These are phyloP conservation scores for Aotearoamyces nothofagi DNA, from an alignment of 2,329 filamentous ascomycete species.

Conservation along the genomic window DNA sequence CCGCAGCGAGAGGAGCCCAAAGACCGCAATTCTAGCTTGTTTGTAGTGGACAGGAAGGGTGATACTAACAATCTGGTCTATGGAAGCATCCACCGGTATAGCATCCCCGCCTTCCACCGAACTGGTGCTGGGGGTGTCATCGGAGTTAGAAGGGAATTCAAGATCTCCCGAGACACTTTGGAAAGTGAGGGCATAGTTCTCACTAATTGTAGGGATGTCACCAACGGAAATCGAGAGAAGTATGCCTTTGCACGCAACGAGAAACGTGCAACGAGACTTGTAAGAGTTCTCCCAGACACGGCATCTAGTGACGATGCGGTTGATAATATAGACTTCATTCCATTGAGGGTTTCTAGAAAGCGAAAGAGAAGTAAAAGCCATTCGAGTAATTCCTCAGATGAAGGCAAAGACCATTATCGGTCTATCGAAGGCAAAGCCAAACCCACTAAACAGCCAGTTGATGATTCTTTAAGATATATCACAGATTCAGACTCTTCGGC, in stretches of 20 bases:
- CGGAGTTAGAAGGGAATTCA: slow-evolving; percentile 42
- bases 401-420: slow-evolving; percentile 41
- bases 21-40: slow-evolving; percentile 23
- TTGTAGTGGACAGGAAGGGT: slow-evolving; percentile 56
- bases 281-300: slow-evolving; percentile 23
- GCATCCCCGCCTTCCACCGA: slow-evolving; percentile 56
- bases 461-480: slow-evolving; percentile 26
- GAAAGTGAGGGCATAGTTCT: slow-evolving; percentile 37
- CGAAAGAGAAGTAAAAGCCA: slow-evolving; percentile 15
- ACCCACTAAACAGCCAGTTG: slow-evolving; percentile 15
- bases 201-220: slow-evolving; percentile 23
- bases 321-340: slow-evolving; percentile 29
- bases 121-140: slow-evolving; percentile 55
- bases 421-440: slow-evolving; percentile 52
- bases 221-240: slow-evolving; percentile 25
- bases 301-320: slow-evolving; percentile 6
- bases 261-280: slow-evolving; percentile 22
- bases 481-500: slow-evolving; percentile 26
- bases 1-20: slow-evolving; percentile 5
- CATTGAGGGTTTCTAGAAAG: slow-evolving; percentile 23
- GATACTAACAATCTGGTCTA: slow-evolving; percentile 65
- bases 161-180: slow-evolving; percentile 44
- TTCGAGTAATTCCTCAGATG: slow-evolving; percentile 25
- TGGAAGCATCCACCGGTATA: slow-evolving; percentile 56
- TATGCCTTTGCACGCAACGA: slow-evolving; percentile 29